Evolutionary conservation across 1,284 basidiomycete genomes (phyloP).

Genomic region (Puccinia brachypodii): DNA sequence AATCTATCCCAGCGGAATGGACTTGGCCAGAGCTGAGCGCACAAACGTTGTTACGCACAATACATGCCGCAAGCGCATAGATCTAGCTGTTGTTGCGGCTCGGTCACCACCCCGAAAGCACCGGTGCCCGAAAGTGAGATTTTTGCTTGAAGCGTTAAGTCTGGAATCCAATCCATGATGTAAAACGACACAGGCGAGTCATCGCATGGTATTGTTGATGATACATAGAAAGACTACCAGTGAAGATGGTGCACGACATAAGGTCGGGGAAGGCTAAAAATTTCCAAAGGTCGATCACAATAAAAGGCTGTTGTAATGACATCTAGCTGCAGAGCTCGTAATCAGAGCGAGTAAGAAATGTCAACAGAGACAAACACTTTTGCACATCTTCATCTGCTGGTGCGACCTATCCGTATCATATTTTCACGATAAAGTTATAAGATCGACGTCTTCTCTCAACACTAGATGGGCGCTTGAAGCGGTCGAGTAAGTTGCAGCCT

Average conservation of each 20-base stretch:
- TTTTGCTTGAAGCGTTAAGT: background rate
- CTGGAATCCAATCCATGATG: background rate
- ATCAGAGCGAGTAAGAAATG: background rate
- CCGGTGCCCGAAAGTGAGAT: slow-evolving; percentile 17
- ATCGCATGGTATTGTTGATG: background rate
- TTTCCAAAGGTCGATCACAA: slow-evolving; percentile 7
- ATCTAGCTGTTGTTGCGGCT: background rate
- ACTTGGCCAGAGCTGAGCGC: background rate
- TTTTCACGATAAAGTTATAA: background rate
- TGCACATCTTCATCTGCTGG: background rate
- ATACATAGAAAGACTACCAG: background rate
- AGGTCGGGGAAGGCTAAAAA: background rate
- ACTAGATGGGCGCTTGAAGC: background rate
- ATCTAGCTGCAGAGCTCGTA: slow-evolving; percentile 13
- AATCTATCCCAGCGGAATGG: background rate
- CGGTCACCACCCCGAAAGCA: slow-evolving; percentile 1
- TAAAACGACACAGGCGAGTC: background rate
- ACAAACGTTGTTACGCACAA: background rate
- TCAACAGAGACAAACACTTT: too few relatives aligned
- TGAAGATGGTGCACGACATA: background rate
- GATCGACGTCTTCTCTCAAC: background rate
- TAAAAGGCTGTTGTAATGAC: background rate
- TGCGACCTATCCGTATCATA: background rate
- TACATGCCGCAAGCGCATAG: background rate
- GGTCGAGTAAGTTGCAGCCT: background rate